These are phyloP conservation scores for Collariella sp. DNA, from an alignment of 495 filamentous ascomycete genomes.

Conservation along the genomic window DNA sequence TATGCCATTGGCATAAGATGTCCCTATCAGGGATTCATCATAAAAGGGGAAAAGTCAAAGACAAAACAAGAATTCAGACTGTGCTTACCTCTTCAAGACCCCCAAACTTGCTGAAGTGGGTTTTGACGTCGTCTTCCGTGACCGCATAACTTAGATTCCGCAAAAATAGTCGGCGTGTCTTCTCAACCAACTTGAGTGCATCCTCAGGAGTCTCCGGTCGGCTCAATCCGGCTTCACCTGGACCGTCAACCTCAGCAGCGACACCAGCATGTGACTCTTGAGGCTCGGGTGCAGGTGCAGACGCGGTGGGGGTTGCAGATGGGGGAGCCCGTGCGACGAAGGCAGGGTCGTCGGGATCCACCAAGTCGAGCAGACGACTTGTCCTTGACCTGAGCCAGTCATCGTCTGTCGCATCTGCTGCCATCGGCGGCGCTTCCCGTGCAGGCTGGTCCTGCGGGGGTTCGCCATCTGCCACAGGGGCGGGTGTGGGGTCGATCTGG, in stretches of 20 bases:
- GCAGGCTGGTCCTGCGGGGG: conserved; percentile 6
- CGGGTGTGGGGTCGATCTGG: conserved; percentile 9
- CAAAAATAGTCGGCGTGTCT: conserved; percentile 69
- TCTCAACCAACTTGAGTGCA: conserved; percentile 40
- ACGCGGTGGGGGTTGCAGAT: not conserved
- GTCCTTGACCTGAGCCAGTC: conserved; percentile 93
- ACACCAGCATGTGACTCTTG: conserved; percentile 17
- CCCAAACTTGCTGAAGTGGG: conserved; percentile 62
- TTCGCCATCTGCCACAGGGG: not conserved
- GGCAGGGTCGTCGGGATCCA: conserved; percentile 48
- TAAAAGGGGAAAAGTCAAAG: conserved; percentile 27
- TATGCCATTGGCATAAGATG: conserved; percentile 73
- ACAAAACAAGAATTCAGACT: conserved; percentile 13
- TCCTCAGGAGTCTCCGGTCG: conserved; percentile 27
- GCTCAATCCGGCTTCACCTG: conserved; percentile 14
- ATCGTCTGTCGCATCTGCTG: conserved; percentile 52
- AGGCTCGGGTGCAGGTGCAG: conserved; percentile 14
- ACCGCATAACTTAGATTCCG: conserved; percentile 80
- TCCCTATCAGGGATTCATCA: conserved; percentile 99
- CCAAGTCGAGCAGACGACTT: conserved; percentile 77
- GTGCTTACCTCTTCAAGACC: conserved; percentile 74
- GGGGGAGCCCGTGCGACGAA: conserved; percentile 19
- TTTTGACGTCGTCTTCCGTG: conserved; percentile 66
- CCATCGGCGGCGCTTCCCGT: conserved; percentile 10
- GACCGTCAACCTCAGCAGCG: conserved; percentile 18